Percentiles rank a stretch among this genome's conserved stretches.
Conservation (phyloP, 148 eudicot genomes). For the Fallopia convolvulus region DNA sequence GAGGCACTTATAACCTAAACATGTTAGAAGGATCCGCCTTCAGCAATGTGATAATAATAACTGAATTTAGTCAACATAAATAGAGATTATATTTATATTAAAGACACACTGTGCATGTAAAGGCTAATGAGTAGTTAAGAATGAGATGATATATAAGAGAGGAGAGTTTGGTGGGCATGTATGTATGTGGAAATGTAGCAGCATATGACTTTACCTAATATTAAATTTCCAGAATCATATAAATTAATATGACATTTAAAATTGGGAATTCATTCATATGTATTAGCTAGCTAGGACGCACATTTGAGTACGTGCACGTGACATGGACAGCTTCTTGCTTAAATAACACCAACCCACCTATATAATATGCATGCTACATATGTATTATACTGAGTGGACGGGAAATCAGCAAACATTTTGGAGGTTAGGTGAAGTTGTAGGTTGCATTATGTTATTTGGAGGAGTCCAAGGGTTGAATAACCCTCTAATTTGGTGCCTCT, state of each 20-base stretch:
- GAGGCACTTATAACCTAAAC: too few relatives aligned
- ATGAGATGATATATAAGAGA: neutral
- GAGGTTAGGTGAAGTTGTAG: slow-evolving; percentile 3
- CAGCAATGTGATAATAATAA: too few relatives aligned
- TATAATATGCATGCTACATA: neutral
- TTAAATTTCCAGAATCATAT: neutral
- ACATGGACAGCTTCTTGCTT: neutral
- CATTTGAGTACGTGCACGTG: slow-evolving; percentile 5
- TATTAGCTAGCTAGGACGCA: neutral
- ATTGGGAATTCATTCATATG: neutral
- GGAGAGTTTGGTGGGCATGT: neutral
- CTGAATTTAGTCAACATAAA: too few relatives aligned
- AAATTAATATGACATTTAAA: neutral
- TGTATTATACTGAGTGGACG: neutral
- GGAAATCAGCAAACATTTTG: neutral
- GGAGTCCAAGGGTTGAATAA: neutral
- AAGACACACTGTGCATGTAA: too few relatives aligned
- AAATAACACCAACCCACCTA: neutral
- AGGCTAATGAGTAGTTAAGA: neutral
- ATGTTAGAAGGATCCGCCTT: too few relatives aligned
- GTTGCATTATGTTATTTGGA: neutral
- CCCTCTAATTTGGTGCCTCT: neutral
- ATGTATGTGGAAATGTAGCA: neutral
- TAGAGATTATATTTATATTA: too few relatives aligned
- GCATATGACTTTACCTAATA: neutral